A percentile compares a stretch with the other conserved stretches of the same genome.
phyloP scores from a whole-genome alignment of 2,329 filamentous ascomycete genomes.

The Ophiostoma sp. region DNA sequence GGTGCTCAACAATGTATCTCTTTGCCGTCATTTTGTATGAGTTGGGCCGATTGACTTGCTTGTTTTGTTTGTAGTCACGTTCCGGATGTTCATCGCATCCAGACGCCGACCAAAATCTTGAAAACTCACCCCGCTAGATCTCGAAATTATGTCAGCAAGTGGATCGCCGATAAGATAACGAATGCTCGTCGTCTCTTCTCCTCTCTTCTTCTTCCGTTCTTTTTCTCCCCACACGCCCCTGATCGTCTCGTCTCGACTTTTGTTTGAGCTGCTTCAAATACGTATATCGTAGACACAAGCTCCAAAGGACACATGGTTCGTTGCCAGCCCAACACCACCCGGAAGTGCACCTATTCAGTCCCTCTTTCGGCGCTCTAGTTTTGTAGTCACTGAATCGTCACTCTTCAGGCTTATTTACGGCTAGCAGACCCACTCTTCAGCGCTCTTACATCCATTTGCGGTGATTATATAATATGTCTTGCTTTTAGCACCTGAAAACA shows the following conservation, averaged over 20 bases:
- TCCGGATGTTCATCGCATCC: too few relatives aligned
- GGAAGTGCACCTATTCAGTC: conserved; percentile 20
- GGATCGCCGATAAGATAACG: background rate
- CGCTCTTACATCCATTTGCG: conserved; percentile 16
- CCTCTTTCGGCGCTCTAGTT: conserved; percentile 18
- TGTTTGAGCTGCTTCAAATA: background rate
- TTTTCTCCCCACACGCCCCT: background rate
- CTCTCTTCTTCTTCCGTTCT: background rate
- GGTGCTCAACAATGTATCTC: conserved; percentile 91
- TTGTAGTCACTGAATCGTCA: background rate
- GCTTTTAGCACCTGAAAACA: background rate
- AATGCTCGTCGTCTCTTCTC: background rate
- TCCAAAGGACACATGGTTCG: too few relatives aligned
- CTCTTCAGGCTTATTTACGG: background rate
- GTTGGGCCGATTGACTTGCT: background rate
- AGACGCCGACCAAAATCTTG: background rate
- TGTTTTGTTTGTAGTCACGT: too few relatives aligned
- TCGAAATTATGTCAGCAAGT: conserved; percentile 17
- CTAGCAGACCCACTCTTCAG: background rate
- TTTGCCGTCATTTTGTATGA: conserved; percentile 38
- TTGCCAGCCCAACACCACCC: background rate
- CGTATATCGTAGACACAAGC: too few relatives aligned
- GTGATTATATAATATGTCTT: conserved; percentile 1
- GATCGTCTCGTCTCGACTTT: background rate
- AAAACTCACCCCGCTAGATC: conserved; percentile 5